These are phyloP conservation scores for Chenopodium formosanum DNA, from an alignment of 148 eudicot genomes.

Conservation along the genomic window DNA sequence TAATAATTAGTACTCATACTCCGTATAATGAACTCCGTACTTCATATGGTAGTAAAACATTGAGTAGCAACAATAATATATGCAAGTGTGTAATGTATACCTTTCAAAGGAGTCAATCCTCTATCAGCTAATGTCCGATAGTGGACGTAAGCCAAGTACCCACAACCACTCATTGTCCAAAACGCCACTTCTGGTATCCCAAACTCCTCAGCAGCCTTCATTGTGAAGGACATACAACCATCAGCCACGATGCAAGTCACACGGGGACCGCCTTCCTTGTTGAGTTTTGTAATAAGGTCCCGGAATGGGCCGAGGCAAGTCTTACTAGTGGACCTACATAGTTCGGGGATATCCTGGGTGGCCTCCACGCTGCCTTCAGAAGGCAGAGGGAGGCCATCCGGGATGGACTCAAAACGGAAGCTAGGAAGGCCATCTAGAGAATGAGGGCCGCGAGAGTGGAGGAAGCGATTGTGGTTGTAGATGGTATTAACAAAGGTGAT, in stretches of 20 bases:
- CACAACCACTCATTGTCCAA: conserved; percentile 64
- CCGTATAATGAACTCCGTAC: no score
- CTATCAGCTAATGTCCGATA: conserved; percentile 33
- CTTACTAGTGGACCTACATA: conserved; percentile 36
- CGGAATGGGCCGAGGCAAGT: conserved; percentile 37
- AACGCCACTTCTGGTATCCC: conserved; percentile 49
- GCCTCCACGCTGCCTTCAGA: conserved; percentile 25
- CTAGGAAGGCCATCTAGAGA: conserved; percentile 49
- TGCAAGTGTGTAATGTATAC: conserved; percentile 27
- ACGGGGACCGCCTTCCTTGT: conserved; percentile 32
- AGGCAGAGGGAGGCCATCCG: conserved; percentile 59
- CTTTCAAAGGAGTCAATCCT: conserved; percentile 52
- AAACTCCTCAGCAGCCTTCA: conserved; percentile 43
- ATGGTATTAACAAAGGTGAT: conserved; percentile 62
- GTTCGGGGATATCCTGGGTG: conserved; percentile 44
- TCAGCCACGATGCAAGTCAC: conserved; percentile 59
- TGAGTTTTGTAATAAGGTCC: conserved; percentile 36
- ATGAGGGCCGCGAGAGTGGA: conserved; percentile 44
- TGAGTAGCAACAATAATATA: no score
- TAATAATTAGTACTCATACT: no score
- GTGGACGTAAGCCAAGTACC: conserved; percentile 41
- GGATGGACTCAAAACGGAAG: conserved; percentile 52
- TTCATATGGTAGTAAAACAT: no score
- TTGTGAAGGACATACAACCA: conserved; percentile 47
- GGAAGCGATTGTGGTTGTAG: conserved; percentile 50